These are phyloP conservation scores for Globisporangium canariense DNA, from an alignment of 352 stramenopile species.

Conservation along the genomic window DNA sequence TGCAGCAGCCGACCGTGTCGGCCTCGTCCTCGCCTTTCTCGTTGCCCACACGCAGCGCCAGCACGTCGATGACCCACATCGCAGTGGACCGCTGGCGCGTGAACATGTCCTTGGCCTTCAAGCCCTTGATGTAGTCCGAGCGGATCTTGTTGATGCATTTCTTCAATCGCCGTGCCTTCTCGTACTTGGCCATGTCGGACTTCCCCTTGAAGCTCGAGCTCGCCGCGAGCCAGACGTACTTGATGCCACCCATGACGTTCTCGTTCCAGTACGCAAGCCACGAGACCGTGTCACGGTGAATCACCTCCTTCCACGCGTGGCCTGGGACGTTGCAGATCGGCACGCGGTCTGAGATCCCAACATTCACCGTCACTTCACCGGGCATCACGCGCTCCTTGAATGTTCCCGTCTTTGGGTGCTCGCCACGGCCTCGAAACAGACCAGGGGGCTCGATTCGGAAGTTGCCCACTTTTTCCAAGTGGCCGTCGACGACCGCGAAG, in stretches of 20 bases:
- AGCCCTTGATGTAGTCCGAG: slow-evolving; percentile 87
- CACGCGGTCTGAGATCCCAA: slow-evolving; percentile 90
- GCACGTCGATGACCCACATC: slow-evolving; percentile 99
- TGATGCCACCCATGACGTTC: slow-evolving; percentile 97
- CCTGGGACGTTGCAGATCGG: slow-evolving; percentile 91
- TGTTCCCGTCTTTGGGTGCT: slow-evolving; percentile 99
- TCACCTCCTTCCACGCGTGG: slow-evolving; percentile 96
- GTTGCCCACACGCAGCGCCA: slow-evolving; percentile 99
- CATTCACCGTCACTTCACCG: slow-evolving; percentile 97
- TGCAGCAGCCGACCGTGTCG: slow-evolving; percentile 99
- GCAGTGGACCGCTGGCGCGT: slow-evolving; percentile 94
- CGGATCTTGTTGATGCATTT: slow-evolving; percentile 96
- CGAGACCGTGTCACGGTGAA: slow-evolving; percentile 91
- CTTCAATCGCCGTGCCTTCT: slow-evolving; percentile 98
- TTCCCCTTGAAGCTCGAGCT: slow-evolving; percentile 99
- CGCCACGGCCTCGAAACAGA: slow-evolving; percentile 97
- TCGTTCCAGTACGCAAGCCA: slow-evolving; percentile 97
- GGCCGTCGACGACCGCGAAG: slow-evolving; percentile 96
- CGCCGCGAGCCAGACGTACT: slow-evolving; percentile 99
- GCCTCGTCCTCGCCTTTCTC: slow-evolving; percentile 99
- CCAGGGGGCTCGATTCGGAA: slow-evolving; percentile 97
- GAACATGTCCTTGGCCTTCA: slow-evolving; percentile 89
- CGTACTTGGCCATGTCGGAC: slow-evolving; percentile 98
- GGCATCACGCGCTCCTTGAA: slow-evolving; percentile 96
- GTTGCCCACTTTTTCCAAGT: slow-evolving; percentile 98